Conservation (phyloP, 2,329 filamentous ascomycete genomes). For the Epichloe amarillans region DNA sequence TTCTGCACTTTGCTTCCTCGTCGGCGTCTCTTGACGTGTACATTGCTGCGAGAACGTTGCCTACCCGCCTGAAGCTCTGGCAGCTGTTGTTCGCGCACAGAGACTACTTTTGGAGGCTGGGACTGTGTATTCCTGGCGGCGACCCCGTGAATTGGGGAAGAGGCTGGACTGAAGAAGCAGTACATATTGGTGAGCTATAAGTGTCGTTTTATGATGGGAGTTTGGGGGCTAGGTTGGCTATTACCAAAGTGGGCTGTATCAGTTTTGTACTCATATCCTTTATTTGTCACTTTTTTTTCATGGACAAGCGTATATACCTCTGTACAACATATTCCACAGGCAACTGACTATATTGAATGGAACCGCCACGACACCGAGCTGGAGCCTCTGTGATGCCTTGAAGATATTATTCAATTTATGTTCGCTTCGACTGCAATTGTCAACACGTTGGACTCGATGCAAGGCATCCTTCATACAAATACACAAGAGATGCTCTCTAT, state of each 20-base stretch:
- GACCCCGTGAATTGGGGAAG: constrained; percentile 54
- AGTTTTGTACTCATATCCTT: neutral
- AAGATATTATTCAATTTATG: too few species aligned
- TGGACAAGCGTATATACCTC: neutral
- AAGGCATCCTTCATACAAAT: too few species aligned
- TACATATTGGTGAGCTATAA: constrained; percentile 21
- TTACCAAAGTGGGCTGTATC: neutral
- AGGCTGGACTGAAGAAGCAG: neutral
- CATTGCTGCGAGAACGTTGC: constrained; percentile 34
- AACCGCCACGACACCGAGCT: too few species aligned
- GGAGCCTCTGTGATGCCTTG: too few species aligned
- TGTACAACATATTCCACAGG: too few species aligned
- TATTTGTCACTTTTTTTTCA: neutral
- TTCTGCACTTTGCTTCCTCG: constrained; percentile 12
- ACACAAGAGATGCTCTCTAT: too few species aligned
- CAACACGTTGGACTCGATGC: too few species aligned
- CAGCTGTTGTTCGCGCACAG: constrained; percentile 85
- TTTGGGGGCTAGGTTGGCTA: neutral
- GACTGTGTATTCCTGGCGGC: constrained; percentile 74
- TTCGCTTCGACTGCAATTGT: too few species aligned
- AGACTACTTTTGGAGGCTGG: constrained; percentile 93
- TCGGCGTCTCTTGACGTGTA: constrained; percentile 13
- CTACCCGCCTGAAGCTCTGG: constrained; percentile 61
- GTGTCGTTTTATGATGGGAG: neutral
- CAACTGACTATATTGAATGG: too few species aligned